Conservation (phyloP, 345 rosid species). For the Camelina sativa region DNA sequence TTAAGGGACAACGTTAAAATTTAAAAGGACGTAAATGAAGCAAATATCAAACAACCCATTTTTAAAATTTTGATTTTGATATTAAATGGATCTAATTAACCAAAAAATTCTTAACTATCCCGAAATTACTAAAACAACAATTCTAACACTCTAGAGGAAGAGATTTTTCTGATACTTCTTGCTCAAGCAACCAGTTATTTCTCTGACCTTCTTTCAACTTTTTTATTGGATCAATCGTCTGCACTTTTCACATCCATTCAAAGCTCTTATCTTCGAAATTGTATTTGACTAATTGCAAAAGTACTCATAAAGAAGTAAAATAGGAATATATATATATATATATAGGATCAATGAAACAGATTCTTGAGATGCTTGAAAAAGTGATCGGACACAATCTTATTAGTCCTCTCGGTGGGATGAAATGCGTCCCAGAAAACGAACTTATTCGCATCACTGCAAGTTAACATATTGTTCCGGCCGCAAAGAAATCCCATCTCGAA, state of each 20-base stretch:
- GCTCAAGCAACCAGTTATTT: slow-evolving; percentile 8
- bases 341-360: slow-evolving; percentile 32
- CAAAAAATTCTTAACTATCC: no score
- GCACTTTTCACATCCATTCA: not conserved
- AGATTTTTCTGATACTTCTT: slow-evolving; percentile 22
- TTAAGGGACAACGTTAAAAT: not conserved
- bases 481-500: slow-evolving; percentile 74
- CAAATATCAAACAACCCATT: not conserved
- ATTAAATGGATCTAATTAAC: no score
- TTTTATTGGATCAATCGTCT: slow-evolving; percentile 10
- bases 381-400: slow-evolving; percentile 43
- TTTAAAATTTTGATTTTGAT: no score
- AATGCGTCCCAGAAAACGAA: slow-evolving; percentile 57
- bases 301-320: not conserved
- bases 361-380: slow-evolving; percentile 39
- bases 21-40: not conserved
- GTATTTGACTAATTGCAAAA: not conserved
- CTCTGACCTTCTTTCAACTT: not conserved
- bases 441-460: slow-evolving; percentile 67
- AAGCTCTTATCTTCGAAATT: slow-evolving; percentile 21
- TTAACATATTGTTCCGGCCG: slow-evolving; percentile 39
- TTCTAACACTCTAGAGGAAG: not conserved
- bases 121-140: no score
- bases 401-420: slow-evolving; percentile 45
- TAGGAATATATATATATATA: not conserved